Percentiles rank a stretch among this genome's conserved stretches.
These are phyloP conservation scores for Chenopodium quinoa DNA, from an alignment of 148 eudicot species.

Conservation along the genomic window DNA sequence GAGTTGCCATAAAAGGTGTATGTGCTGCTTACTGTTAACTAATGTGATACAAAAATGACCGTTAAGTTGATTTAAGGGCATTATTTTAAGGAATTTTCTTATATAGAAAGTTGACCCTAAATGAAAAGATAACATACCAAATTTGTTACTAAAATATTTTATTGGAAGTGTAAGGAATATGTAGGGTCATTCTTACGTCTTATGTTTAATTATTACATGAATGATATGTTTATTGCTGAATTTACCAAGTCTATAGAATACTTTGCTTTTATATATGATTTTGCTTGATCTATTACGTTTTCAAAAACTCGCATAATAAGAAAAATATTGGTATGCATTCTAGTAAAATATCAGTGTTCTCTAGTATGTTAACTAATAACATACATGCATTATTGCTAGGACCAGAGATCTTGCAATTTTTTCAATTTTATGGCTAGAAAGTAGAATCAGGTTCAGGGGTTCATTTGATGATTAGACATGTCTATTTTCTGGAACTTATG, in stretches of 20 bases:
- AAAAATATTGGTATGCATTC: neutral
- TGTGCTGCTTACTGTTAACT: neutral
- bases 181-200: neutral
- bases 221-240: neutral
- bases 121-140: neutral
- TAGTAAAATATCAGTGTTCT: neutral
- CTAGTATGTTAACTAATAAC: neutral
- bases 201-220: neutral
- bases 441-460: neutral
- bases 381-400: neutral
- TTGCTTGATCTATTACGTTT: neutral
- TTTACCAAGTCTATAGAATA: neutral
- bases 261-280: neutral
- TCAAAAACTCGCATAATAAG: neutral
- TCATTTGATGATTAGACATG: neutral
- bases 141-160: neutral
- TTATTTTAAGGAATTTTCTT: neutral
- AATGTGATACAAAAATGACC: neutral
- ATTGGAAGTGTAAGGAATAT: neutral
- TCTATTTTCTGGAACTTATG: neutral
- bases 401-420: neutral
- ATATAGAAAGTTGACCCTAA: neutral
- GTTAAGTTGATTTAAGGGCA: neutral
- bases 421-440: neutral
- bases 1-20: neutral